Percentiles rank a stretch among this genome's conserved stretches.
These are phyloP conservation scores for barley (Hordeum vulgare) DNA, from an alignment of 176 grass and related monocot species.

Conservation along the genomic window MorexV3_pseudomolecules_assembly NC_058523.1:556119287-556119786, in stretches of 20 bases:
- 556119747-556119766: background rate
- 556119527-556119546: background rate
- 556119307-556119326: background rate
- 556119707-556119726: background rate
- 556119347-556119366: accelerated
- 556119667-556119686: background rate
- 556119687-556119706: background rate
- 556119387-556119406: background rate
- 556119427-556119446: background rate
- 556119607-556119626: background rate
- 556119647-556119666: background rate
- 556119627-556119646: background rate
- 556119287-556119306: background rate
- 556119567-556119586: background rate
- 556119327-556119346: background rate
- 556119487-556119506: background rate
- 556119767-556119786: background rate
- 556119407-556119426: background rate
- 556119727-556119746: background rate
- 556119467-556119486: background rate
- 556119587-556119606: background rate
- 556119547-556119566: background rate
- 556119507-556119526: background rate
- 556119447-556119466: background rate
- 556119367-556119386: background rate